phyloP scores from a whole-genome alignment of 768 basidiomycete genomes.

The Mrakia gelida region DNA sequence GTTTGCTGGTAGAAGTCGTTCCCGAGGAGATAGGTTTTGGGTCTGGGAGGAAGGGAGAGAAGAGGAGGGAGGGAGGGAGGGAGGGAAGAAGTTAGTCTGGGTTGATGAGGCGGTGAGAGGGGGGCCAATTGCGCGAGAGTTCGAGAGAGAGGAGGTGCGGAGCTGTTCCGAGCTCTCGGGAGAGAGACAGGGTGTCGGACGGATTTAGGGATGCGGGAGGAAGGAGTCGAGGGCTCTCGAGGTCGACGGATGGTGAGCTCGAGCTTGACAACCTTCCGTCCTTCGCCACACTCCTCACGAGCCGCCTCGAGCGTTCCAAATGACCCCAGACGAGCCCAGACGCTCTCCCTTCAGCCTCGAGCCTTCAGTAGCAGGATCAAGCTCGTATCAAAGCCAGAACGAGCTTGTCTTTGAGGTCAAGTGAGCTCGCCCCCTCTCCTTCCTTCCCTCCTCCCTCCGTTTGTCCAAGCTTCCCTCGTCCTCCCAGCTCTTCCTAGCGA shows the following conservation, averaged over 20 bases:
- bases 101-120: neutral
- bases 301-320: too few species aligned
- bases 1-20: constrained; percentile 24
- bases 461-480: too few species aligned
- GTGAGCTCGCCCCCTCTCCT: neutral
- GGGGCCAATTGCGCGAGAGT: too few species aligned
- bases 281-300: too few species aligned
- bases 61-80: neutral
- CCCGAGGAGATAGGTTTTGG: constrained; percentile 24
- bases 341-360: too few species aligned
- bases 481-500: too few species aligned
- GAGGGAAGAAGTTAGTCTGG: neutral
- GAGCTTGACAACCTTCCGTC: too few species aligned
- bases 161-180: neutral
- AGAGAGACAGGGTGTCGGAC: neutral
- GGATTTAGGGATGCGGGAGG: neutral
- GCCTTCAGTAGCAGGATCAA: too few species aligned
- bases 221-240: too few species aligned
- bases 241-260: too few species aligned
- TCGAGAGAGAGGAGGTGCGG: neutral
- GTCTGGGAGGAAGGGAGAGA: too few species aligned
- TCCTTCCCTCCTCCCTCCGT: neutral
- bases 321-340: too few species aligned
- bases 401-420: neutral
- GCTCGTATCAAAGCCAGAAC: neutral